phyloP scores from a whole-genome alignment of 2,329 filamentous ascomycete genomes.

The Chrysoporthe deuterocubensis region DNA sequence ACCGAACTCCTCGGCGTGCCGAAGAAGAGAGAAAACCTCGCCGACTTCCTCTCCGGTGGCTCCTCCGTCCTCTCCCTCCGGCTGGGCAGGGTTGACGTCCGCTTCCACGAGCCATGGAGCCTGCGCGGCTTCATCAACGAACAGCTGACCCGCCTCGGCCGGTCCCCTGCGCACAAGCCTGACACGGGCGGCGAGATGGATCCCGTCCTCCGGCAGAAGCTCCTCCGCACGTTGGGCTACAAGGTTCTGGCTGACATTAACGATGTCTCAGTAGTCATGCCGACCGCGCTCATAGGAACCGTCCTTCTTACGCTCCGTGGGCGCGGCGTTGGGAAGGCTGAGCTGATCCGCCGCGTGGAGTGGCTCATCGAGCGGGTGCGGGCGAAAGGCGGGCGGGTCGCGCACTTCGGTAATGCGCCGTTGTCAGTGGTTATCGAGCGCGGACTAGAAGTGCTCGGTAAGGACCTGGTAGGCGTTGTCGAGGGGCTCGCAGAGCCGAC shows the following conservation, averaged over 20 bases:
- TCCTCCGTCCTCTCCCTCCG: constrained; percentile 88
- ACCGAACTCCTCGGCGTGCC: constrained; percentile 91
- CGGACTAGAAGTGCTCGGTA: constrained; percentile 88
- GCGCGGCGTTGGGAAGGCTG: constrained; percentile 84
- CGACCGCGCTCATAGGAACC: constrained; percentile 92
- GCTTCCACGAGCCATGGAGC: constrained; percentile 97
- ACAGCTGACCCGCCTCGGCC: constrained; percentile 66
- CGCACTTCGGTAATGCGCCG: constrained; percentile 84
- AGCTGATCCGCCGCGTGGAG: constrained; percentile 83
- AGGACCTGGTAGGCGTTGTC: constrained; percentile 81
- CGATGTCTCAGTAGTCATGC: constrained; percentile 95
- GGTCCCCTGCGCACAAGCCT: constrained; percentile 52
- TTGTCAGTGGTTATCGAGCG: constrained; percentile 84
- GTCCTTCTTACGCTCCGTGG: constrained; percentile 89
- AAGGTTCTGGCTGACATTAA: constrained; percentile 95
- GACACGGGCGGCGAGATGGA: constrained; percentile 52
- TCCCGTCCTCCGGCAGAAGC: constrained; percentile 64
- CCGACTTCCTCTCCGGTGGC: constrained; percentile 81
- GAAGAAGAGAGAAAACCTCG: constrained; percentile 92
- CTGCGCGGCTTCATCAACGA: constrained; percentile 78
- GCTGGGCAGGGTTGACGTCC: constrained; percentile 88
- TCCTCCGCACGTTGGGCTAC: constrained; percentile 88
- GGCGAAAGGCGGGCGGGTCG: constrained; percentile 87
- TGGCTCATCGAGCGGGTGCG: constrained; percentile 85
- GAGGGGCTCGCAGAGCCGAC: constrained; percentile 85